phyloP scores from a whole-genome alignment of 345 rosid species.

The Eucalyptus erythrocorys region DNA sequence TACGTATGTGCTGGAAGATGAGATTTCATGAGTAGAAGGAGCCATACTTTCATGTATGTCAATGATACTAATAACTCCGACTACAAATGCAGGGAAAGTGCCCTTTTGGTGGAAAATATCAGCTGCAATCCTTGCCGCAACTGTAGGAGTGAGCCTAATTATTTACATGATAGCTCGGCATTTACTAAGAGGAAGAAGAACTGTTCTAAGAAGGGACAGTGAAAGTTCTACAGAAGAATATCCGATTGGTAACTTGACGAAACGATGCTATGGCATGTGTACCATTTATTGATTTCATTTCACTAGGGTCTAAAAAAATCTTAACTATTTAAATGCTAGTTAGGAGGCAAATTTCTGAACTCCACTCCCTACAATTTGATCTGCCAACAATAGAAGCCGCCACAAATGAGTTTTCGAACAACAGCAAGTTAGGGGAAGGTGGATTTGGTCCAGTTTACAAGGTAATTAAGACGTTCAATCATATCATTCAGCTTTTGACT shows the following conservation, averaged over 20 bases:
- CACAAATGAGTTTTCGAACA: slow-evolving; percentile 9
- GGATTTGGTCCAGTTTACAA: not conserved
- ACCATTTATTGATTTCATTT: not conserved
- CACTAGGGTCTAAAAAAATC: not conserved
- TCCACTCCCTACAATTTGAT: not conserved
- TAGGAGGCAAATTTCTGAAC: not conserved
- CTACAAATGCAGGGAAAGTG: not conserved
- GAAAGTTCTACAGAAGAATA: not conserved
- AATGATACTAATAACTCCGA: not conserved
- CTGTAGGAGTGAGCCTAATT: not conserved
- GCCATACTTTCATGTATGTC: not conserved
- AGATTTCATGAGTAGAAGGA: not conserved
- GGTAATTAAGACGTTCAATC: not conserved
- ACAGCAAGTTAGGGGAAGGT: slow-evolving; percentile 10
- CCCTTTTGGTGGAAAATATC: not conserved
- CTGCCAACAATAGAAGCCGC: slow-evolving; percentile 3
- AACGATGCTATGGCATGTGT: not conserved
- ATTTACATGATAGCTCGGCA: not conserved
- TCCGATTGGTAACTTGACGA: not conserved
- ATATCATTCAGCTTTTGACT: not conserved
- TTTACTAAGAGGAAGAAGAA: not conserved
- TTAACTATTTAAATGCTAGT: not conserved
- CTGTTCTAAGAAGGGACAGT: not conserved
- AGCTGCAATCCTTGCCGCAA: not conserved
- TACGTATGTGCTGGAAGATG: not conserved